Evolutionary conservation across 2,329 filamentous ascomycete genomes (phyloP), one percentile per base, ranked within the genome.

Genomic region (Diaporthe sp.): DNA sequence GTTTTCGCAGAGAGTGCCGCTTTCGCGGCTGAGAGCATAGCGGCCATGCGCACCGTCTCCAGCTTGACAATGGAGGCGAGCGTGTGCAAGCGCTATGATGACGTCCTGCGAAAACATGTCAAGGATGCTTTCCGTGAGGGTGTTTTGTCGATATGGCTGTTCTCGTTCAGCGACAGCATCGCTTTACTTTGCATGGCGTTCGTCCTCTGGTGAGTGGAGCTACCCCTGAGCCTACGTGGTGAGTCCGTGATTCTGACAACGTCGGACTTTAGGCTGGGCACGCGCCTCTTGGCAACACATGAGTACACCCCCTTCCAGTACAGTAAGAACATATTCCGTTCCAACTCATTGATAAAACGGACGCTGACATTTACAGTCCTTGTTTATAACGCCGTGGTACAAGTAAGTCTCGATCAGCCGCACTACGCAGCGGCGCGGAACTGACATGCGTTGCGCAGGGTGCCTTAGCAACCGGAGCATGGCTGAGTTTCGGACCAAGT

Each of bases 21-120:
- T 77, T 93, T 93, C 78, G 91, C 90, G 1, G 87, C 90, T 0
- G 92, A 93, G 80, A 88, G 90, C 15, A 90, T 93, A 9, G 87
- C 88, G 1, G 91, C 91, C 0, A 91, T 92, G 78, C 86, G 91
- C n/a, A 93, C 92, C 0, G 91, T 93, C 1, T 86, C 90, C 0
- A 87, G 90, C 4, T 81, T 93, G 42, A 91, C 90, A 2, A 88
- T 93, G 81, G 92, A 93, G 79, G 85, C 90, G 71, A 85, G 85
- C 60, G 92, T 93, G 78, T 84, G 84, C 55, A 76, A 79, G 3
- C 81, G 85, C 2, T 87, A 86, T 61, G 79, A 83, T 7, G 77
- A 80, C 2, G 81, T 86, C 13, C 75, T 87, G 17, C 76, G 80
- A 6, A 78, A 79, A 2, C 85, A 86, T 15, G 49, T 70, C 2